A percentile compares a stretch with the other conserved stretches of the same genome.
Conservation (phyloP, 139 green algal genomes). For the Volvox africanus region DNA sequence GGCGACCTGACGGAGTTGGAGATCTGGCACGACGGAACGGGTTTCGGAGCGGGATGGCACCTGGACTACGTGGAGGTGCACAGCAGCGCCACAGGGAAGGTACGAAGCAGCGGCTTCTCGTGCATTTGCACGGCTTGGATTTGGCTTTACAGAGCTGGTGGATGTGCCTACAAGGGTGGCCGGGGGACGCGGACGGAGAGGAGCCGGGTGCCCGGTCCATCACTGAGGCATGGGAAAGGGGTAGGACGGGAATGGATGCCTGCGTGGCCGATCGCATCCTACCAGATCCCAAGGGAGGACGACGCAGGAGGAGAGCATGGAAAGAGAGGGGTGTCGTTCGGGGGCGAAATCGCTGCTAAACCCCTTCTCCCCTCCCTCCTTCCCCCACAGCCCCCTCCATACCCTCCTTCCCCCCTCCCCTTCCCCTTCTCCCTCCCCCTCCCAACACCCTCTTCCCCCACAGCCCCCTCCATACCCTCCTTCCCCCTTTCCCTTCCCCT, state of each 20-base stretch:
- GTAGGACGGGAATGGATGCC: too few species aligned
- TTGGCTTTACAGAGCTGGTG: too few species aligned
- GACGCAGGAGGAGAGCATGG: background rate
- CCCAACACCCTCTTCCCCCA: background rate
- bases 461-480: background rate
- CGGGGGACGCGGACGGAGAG: too few species aligned
- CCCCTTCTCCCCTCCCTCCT: background rate
- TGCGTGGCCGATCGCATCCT: too few species aligned
- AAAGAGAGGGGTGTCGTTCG: background rate
- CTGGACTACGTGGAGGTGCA: conserved; percentile 75
- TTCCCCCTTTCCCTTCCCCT: background rate
- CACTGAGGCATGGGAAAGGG: too few species aligned
- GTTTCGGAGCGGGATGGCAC: conserved; percentile 67
- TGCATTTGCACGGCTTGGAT: too few species aligned
- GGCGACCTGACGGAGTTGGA: conserved; percentile 56
- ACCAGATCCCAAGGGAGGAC: background rate
- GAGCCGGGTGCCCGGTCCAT: too few species aligned
- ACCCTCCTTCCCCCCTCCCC: background rate
- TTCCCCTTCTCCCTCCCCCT: background rate
- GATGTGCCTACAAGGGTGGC: too few species aligned
- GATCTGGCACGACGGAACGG: conserved; percentile 68
- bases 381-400: background rate
- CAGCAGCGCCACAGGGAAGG: conserved; percentile 55
- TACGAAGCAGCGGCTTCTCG: conserved; percentile 7
- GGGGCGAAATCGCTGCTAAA: too few species aligned